Percentiles rank a stretch among this genome's conserved stretches.
Conservation (phyloP, 495 filamentous ascomycete species). For the Aspergillus leporis region DNA sequence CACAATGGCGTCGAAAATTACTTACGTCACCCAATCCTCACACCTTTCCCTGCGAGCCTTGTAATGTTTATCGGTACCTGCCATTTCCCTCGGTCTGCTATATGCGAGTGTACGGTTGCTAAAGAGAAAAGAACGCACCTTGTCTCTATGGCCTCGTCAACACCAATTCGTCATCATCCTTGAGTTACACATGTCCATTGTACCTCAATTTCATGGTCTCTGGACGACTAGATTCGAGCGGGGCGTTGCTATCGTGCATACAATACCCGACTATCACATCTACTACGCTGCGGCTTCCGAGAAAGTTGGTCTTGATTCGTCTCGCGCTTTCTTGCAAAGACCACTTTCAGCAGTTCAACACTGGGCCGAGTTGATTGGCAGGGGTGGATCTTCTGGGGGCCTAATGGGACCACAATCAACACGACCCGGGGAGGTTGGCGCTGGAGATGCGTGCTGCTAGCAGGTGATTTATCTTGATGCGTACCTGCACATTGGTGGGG, state of each 20-base stretch:
- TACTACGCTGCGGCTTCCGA: too few species aligned
- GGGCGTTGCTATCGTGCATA: too few species aligned
- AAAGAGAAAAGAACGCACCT: not conserved
- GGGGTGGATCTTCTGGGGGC: too few species aligned
- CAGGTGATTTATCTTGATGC: conserved; percentile 82
- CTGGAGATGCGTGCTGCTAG: conserved; percentile 94
- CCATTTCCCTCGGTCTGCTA: conserved; percentile 70
- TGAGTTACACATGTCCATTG: conserved; percentile 28
- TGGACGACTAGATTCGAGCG: too few species aligned
- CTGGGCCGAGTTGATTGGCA: too few species aligned
- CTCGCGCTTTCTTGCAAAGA: too few species aligned
- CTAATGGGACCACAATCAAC: too few species aligned
- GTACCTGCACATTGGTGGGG: conserved; percentile 95
- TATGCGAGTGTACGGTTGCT: conserved; percentile 47
- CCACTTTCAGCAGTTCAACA: too few species aligned
- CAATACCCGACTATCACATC: too few species aligned
- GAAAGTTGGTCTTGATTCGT: too few species aligned
- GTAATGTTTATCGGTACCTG: conserved; percentile 78
- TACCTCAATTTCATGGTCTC: too few species aligned
- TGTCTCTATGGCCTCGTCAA: conserved; percentile 20
- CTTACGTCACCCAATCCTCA: conserved; percentile 83
- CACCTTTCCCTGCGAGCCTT: conserved; percentile 73
- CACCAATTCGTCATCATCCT: conserved; percentile 38
- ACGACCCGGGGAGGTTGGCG: conserved; percentile 55
- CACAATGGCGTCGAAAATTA: conserved; percentile 73